Conservation (phyloP, 2,329 filamentous ascomycete species). For the Tolypocladium ovalisporum region DNA sequence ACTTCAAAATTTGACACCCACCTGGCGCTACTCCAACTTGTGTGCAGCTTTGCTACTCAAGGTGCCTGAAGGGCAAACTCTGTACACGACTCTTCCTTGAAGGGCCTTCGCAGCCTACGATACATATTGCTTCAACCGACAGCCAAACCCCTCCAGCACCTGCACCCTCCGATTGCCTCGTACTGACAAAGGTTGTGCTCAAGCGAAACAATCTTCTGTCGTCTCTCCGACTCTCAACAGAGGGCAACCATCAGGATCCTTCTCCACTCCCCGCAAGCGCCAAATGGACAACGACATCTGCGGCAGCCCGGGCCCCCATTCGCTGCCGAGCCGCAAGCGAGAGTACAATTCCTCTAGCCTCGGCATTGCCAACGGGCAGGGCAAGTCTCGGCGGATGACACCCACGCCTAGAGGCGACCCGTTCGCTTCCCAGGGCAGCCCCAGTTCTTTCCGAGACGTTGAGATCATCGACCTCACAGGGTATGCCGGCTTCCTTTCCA, state of each 20-base stretch:
- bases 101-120: neutral
- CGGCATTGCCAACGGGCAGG: constrained; percentile 4
- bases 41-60: neutral
- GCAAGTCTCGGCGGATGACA: constrained; percentile 24
- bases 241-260: constrained; percentile 3
- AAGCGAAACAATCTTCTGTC: neutral
- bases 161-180: neutral
- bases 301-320: constrained; percentile 7
- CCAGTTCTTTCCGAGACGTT: constrained; percentile 5
- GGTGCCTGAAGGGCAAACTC: no score
- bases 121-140: neutral
- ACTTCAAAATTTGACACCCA: neutral
- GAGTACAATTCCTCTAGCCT: constrained; percentile 10
- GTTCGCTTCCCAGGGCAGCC: neutral
- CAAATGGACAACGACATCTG: constrained; percentile 1
- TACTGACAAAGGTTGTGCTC: neutral
- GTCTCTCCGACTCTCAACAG: neutral
- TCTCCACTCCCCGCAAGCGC: constrained; percentile 10
- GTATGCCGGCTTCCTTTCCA: constrained; percentile 11
- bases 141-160: neutral
- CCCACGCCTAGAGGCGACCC: constrained; percentile 5
- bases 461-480: constrained; percentile 32
- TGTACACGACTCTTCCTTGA: neutral
- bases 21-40: neutral
- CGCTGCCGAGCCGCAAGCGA: constrained; percentile 20